Percentiles rank a stretch among this genome's conserved stretches.
Evolutionary conservation across 2,329 filamentous ascomycete genomes (phyloP).

Genomic region (Pyrenophora seminiperda): DNA sequence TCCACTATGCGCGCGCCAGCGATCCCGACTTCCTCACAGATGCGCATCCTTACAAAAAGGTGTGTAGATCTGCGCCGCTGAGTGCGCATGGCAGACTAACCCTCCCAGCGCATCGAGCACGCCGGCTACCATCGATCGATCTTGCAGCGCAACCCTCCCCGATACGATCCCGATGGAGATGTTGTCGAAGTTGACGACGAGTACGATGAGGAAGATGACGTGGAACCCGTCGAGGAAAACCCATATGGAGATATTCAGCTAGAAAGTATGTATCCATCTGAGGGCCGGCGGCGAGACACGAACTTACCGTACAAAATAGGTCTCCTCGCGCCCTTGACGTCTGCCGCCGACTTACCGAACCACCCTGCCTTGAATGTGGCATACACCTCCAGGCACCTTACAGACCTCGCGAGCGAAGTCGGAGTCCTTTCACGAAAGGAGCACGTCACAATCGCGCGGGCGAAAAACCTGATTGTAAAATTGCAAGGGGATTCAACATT

Average conservation of each 20-base stretch:
- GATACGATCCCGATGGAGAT: conserved; percentile 79
- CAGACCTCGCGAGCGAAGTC: conserved; percentile 71
- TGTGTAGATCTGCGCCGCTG: conserved; percentile 43
- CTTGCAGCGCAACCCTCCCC: conserved; percentile 72
- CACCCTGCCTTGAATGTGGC: conserved; percentile 77
- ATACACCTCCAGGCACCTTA: conserved; percentile 74
- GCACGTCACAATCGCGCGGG: conserved; percentile 71
- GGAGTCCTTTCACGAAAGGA: conserved; percentile 76
- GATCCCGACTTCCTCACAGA: conserved; percentile 65
- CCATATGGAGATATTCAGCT: conserved; percentile 74
- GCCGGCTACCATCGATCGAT: conserved; percentile 74
- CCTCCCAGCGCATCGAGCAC: conserved; percentile 69
- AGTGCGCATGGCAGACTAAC: conserved; percentile 18
- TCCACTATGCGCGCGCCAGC: conserved; percentile 72
- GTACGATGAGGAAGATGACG: conserved; percentile 65
- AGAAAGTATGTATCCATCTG: conserved; percentile 61
- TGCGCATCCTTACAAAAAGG: conserved; percentile 73
- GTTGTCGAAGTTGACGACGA: conserved; percentile 75
- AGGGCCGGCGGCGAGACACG: conserved; percentile 3
- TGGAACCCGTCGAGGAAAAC: conserved; percentile 69
- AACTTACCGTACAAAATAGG: conserved; percentile 55
- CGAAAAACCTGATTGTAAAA: conserved; percentile 73
- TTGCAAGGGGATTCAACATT: conserved; percentile 76
- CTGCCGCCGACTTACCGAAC: conserved; percentile 73
- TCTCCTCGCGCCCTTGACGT: conserved; percentile 74